Conservation (phyloP, 2,329 filamentous ascomycete genomes). For the Penicillium sp. region DNA sequence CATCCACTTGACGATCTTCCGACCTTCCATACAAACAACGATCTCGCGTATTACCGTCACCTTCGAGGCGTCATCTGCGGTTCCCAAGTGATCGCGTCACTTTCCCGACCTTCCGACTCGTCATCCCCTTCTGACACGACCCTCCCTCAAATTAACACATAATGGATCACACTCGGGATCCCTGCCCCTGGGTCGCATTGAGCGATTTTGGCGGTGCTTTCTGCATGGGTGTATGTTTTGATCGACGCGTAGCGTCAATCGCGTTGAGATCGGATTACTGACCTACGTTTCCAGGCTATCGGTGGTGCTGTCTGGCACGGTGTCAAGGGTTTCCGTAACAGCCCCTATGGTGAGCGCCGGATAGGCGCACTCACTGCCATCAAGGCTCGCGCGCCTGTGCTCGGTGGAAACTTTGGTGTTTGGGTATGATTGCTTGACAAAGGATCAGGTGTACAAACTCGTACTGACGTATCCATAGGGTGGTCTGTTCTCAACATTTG, state of each 20-base stretch:
- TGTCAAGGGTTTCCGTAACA: conserved; percentile 90
- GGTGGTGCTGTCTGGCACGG: conserved; percentile 91
- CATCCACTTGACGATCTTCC: not conserved
- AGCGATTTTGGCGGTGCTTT: conserved; percentile 98
- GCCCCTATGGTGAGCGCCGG: conserved; percentile 86
- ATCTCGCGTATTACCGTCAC: not conserved
- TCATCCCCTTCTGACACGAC: not conserved
- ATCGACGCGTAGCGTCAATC: not conserved
- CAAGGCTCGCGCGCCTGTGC: conserved; percentile 92
- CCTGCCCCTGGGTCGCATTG: conserved; percentile 93
- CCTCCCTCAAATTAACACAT: conserved; percentile 5
- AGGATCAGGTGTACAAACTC: not conserved
- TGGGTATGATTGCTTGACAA: conserved; percentile 53
- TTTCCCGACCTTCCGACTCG: not conserved
- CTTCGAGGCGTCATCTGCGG: not conserved
- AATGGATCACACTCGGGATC: conserved; percentile 96
- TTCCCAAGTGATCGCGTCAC: not conserved
- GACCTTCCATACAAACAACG: not conserved
- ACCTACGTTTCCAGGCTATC: conserved; percentile 57
- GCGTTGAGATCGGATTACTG: conserved; percentile 26
- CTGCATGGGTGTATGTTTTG: conserved; percentile 79
- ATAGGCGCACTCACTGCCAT: conserved; percentile 96
- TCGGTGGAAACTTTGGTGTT: conserved; percentile 96
- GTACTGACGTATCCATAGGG: conserved; percentile 45
- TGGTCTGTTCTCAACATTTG: conserved; percentile 91